Conservation (phyloP, 2,329 filamentous ascomycete species). For the Botrytis fragariae region DNA sequence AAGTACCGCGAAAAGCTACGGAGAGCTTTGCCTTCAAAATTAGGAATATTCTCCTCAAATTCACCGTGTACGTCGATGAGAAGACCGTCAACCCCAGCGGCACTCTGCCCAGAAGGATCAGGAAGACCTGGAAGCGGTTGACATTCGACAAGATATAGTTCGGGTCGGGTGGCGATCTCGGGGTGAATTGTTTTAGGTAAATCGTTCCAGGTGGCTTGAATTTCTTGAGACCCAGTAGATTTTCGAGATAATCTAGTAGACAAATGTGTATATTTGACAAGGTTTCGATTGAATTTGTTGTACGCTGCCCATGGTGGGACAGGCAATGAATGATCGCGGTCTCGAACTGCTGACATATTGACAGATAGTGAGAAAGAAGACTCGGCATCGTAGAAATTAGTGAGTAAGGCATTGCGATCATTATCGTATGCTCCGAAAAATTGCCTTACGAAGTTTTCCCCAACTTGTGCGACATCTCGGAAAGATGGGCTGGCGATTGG, state of each 20-base stretch:
- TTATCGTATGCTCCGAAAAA: constrained; percentile 75
- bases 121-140: constrained; percentile 68
- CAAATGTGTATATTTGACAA: constrained; percentile 64
- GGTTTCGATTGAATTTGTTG: constrained; percentile 74
- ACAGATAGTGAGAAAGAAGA: constrained; percentile 76
- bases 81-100: constrained; percentile 71
- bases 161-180: constrained; percentile 61
- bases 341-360: constrained; percentile 59
- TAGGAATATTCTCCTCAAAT: constrained; percentile 69
- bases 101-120: constrained; percentile 64
- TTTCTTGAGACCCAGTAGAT: constrained; percentile 61
- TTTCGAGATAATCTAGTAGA: constrained; percentile 62
- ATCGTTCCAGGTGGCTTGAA: constrained; percentile 65
- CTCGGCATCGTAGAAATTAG: constrained; percentile 70
- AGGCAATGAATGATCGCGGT: constrained; percentile 42
- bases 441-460: constrained; percentile 70
- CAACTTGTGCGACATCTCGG: constrained; percentile 69
- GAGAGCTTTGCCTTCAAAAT: constrained; percentile 55
- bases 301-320: constrained; percentile 69
- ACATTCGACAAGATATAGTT: constrained; percentile 81
- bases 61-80: constrained; percentile 79
- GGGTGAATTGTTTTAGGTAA: constrained; percentile 75
- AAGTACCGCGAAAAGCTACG: constrained; percentile 83
- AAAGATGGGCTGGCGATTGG: constrained; percentile 66
- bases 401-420: constrained; percentile 61